Conservation (phyloP, 2,329 filamentous ascomycete species). For the Hypoxylon sp. region DNA sequence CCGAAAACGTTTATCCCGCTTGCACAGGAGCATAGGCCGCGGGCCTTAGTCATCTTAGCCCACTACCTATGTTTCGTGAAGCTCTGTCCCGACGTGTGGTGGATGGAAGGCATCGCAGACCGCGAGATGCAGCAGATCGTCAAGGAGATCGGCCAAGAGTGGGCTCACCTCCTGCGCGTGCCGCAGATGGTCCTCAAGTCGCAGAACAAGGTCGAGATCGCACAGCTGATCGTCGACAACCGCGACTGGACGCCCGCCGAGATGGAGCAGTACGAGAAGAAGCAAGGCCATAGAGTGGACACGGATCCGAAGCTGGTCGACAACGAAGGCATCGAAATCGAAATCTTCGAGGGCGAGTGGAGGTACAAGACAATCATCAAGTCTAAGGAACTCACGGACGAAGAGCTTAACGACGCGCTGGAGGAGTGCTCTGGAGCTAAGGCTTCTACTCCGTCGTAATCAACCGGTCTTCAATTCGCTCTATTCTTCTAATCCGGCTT, state of each 20-base stretch:
- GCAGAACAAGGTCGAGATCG: conserved; percentile 53
- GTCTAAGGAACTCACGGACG: neutral
- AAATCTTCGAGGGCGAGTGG: conserved; percentile 38
- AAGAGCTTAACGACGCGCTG: conserved; percentile 11
- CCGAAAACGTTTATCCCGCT: conserved; percentile 59
- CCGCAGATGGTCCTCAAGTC: conserved; percentile 55
- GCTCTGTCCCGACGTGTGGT: conserved; percentile 60
- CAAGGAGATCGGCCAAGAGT: conserved; percentile 55
- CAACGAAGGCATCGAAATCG: conserved; percentile 38
- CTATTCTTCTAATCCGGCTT: neutral
- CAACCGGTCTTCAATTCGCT: neutral
- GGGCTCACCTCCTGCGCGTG: conserved; percentile 56
- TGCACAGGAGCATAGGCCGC: conserved; percentile 56
- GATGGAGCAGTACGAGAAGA: conserved; percentile 42
- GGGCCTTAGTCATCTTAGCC: conserved; percentile 64
- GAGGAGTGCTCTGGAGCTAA: conserved; percentile 1
- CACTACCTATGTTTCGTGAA: conserved; percentile 66
- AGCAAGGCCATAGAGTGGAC: conserved; percentile 41
- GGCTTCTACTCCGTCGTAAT: conserved; percentile 14
- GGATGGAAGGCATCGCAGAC: conserved; percentile 61
- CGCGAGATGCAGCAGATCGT: conserved; percentile 60
- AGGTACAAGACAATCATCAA: conserved; percentile 27
- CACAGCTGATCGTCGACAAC: conserved; percentile 59
- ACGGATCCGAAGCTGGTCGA: conserved; percentile 39
- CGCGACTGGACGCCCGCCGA: conserved; percentile 55